Evolutionary conservation across 2,329 filamentous ascomycete species (phyloP).

Genomic region (Trichoderma arundinaceum): DNA sequence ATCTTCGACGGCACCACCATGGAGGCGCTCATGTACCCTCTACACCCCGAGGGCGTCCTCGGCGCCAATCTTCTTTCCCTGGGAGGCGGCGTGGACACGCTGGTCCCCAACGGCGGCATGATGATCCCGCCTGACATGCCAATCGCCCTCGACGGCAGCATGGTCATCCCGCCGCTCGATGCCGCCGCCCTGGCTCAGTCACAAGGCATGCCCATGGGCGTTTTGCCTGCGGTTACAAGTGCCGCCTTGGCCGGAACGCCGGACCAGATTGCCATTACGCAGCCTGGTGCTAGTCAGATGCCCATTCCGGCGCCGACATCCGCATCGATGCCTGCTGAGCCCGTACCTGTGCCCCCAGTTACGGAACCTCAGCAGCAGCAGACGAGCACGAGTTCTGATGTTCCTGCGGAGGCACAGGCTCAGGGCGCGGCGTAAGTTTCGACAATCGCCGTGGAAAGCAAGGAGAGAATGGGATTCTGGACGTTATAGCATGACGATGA

Average conservation of each 20-base stretch:
- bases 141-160: conserved; percentile 34
- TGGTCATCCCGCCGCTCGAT: conserved; percentile 20
- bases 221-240: background rate
- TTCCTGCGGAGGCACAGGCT: background rate
- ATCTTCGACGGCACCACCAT: conserved; percentile 87
- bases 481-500: background rate
- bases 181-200: background rate
- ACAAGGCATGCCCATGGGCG: conserved; percentile 18
- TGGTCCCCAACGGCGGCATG: conserved; percentile 37
- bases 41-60: conserved; percentile 71
- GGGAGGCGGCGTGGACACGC: conserved; percentile 31
- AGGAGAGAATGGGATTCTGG: background rate
- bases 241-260: background rate
- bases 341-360: background rate
- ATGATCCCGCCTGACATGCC: conserved; percentile 35
- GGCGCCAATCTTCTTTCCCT: conserved; percentile 55
- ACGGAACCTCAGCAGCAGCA: background rate
- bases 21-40: conserved; percentile 77
- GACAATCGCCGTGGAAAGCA: too few species aligned
- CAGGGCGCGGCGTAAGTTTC: background rate
- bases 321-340: background rate
- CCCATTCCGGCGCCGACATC: background rate
- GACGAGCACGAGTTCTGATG: background rate
- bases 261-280: background rate
- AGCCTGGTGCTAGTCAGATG: background rate